phyloP scores from a whole-genome alignment of 257 asterid species.

The Oldenlandia corymbosa region DNA sequence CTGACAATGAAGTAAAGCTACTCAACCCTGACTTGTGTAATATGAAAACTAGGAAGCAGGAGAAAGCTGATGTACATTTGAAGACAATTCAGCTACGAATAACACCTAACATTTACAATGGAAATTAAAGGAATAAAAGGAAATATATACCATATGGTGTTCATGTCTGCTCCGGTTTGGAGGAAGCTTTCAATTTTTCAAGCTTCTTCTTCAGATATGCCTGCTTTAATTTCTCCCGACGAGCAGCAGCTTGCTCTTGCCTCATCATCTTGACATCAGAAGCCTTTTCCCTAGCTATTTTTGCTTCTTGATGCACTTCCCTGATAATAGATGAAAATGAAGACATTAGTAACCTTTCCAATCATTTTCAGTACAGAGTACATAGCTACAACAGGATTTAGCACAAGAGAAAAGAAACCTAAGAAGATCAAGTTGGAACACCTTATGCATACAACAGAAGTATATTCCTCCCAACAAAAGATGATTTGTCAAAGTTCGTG shows the following conservation, averaged over 20 bases:
- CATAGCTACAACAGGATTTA: neutral
- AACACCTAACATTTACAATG: neutral
- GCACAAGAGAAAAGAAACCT: no score
- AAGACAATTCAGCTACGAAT: neutral
- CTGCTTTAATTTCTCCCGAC: conserved; percentile 84
- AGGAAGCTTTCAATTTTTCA: conserved; percentile 78
- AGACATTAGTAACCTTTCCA: neutral
- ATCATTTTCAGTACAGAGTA: neutral
- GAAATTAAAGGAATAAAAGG: neutral
- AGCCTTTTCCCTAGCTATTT: conserved; percentile 79
- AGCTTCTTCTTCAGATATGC: conserved; percentile 84
- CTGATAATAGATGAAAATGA: conserved; percentile 29
- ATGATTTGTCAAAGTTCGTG: neutral
- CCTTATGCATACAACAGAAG: no score
- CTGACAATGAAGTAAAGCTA: neutral
- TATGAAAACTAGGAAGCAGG: conserved; percentile 1
- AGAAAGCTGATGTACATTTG: neutral
- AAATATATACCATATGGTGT: conserved; percentile 14
- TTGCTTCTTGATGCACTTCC: conserved; percentile 97
- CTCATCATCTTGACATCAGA: conserved; percentile 76
- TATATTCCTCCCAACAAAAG: neutral
- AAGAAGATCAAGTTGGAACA: no score
- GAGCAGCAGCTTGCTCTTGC: conserved; percentile 78
- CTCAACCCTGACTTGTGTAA: neutral
- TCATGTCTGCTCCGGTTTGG: conserved; percentile 56